Evolutionary conservation across 2,329 filamentous ascomycete genomes (phyloP).

Genomic region (Aspergillaceae sp.): DNA sequence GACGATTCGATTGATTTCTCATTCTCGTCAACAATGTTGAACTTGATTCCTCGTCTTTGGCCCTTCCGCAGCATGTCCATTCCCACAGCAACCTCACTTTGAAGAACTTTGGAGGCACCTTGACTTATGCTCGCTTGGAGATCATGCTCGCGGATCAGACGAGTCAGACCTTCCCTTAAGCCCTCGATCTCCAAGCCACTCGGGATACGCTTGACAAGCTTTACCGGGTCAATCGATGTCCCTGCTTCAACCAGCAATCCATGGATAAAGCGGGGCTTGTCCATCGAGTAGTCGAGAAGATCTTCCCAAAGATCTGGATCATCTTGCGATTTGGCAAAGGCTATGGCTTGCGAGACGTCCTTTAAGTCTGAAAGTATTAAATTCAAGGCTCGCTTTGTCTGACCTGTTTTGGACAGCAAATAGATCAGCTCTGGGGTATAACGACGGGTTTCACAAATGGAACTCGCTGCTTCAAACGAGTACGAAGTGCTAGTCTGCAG

Average conservation of each 20-base stretch:
- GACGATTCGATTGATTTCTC: conserved; percentile 3
- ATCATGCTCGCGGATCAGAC: conserved; percentile 92
- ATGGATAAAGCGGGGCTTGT: conserved; percentile 90
- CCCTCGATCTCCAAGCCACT: conserved; percentile 90
- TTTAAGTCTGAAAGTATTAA: conserved; percentile 90
- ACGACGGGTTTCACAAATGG: conserved; percentile 68
- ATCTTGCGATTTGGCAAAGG: conserved; percentile 87
- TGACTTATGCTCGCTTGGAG: conserved; percentile 88
- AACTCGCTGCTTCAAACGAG: conserved; percentile 63
- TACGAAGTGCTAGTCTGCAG: conserved; percentile 78
- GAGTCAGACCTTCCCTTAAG: conserved; percentile 73
- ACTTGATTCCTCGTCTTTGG: conserved; percentile 78
- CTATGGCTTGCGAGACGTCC: conserved; percentile 85
- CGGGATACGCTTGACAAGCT: conserved; percentile 79
- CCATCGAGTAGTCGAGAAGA: conserved; percentile 90
- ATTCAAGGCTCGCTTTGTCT: conserved; percentile 82
- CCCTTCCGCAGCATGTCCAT: conserved; percentile 74
- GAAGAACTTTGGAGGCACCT: conserved; percentile 76
- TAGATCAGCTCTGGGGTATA: conserved; percentile 93
- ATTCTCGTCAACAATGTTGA: conserved; percentile 53
- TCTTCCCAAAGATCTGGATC: conserved; percentile 93
- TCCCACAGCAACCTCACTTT: conserved; percentile 75
- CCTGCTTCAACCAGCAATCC: conserved; percentile 88
- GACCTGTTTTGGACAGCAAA: conserved; percentile 86
- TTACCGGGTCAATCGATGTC: conserved; percentile 85